These are phyloP conservation scores for Ceratocystiopsis brevicomis DNA, from an alignment of 2,329 filamentous ascomycete species.

Conservation along the genomic window DNA sequence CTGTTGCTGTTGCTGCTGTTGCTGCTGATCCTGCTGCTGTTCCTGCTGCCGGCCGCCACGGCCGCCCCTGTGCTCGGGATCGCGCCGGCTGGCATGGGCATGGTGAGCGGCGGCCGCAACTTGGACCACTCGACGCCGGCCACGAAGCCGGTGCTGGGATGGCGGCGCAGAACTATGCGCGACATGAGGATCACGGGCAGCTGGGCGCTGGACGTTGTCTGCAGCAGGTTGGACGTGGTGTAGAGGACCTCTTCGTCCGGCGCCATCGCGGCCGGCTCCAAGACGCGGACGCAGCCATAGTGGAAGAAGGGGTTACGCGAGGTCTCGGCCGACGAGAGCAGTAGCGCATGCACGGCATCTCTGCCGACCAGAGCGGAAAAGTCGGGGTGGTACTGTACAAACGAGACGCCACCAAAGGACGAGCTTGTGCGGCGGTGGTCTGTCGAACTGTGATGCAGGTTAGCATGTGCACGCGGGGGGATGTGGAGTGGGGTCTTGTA, in stretches of 20 bases:
- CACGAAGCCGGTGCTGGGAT: slow-evolving; percentile 11
- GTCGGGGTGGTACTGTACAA: slow-evolving; percentile 20
- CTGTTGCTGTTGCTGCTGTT: no score
- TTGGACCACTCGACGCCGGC: slow-evolving; percentile 21
- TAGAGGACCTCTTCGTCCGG: slow-evolving; percentile 22
- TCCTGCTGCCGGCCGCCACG: slow-evolving; percentile 17
- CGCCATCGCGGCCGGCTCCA: slow-evolving; percentile 6
- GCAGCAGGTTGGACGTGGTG: slow-evolving; percentile 25
- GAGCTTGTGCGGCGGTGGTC: not conserved
- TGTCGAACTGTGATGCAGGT: no score
- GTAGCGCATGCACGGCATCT: slow-evolving; percentile 18
- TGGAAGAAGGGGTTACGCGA: slow-evolving; percentile 27
- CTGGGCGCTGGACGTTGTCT: slow-evolving; percentile 17
- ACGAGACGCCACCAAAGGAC: slow-evolving; percentile 9
- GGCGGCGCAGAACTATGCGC: slow-evolving; percentile 17
- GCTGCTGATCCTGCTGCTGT: slow-evolving; percentile 16
- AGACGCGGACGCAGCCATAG: slow-evolving; percentile 23
- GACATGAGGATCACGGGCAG: slow-evolving; percentile 27
- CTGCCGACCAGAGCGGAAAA: slow-evolving; percentile 18
- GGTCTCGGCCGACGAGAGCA: slow-evolving; percentile 21
- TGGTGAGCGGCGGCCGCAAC: slow-evolving; percentile 21
- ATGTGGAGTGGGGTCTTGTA: no score
- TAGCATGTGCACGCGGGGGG: no score
- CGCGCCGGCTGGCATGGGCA: slow-evolving; percentile 42
- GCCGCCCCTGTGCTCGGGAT: slow-evolving; percentile 22